These are phyloP conservation scores for Blastocystis sp. DNA, from an alignment of 352 stramenopile genomes.

Conservation along the genomic window DNA sequence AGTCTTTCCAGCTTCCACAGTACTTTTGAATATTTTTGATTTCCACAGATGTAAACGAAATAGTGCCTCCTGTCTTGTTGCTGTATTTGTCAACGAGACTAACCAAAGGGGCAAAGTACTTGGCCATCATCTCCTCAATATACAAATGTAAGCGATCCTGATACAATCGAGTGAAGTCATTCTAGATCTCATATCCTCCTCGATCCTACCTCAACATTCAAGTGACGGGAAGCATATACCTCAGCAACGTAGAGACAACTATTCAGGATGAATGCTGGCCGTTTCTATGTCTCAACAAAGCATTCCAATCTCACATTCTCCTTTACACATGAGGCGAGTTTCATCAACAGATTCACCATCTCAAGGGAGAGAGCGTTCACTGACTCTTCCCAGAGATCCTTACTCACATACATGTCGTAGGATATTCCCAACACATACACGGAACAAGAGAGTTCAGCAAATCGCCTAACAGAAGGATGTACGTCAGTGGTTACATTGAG, in stretches of 20 bases:
- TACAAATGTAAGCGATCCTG: conserved; percentile 33
- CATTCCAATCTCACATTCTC: conserved; percentile 1
- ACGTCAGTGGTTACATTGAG: conserved; percentile 6
- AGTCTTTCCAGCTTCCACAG: neutral
- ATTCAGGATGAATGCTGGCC: conserved; percentile 22
- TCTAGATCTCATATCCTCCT: neutral
- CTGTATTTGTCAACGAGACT: conserved; percentile 19
- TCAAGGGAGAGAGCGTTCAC: neutral
- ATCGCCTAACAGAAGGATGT: neutral
- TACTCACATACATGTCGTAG: neutral
- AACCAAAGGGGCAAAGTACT: conserved; percentile 12
- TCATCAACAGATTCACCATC: conserved; percentile 53
- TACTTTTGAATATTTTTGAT: conserved; percentile 37
- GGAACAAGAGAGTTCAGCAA: neutral
- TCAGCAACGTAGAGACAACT: conserved; percentile 34
- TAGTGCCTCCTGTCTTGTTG: neutral
- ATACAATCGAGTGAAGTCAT: conserved; percentile 9
- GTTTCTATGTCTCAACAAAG: neutral
- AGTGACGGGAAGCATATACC: neutral
- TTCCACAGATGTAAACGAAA: neutral
- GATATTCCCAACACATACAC: conserved; percentile 10
- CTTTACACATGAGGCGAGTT: conserved; percentile 33
- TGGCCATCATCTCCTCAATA: conserved; percentile 43
- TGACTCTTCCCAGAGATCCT: neutral
- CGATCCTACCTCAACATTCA: neutral